Evolutionary conservation across 306 rosid species (phyloP), one percentile per base, ranked within the genome.

Genomic region (Trifolium subterraneum): DNA sequence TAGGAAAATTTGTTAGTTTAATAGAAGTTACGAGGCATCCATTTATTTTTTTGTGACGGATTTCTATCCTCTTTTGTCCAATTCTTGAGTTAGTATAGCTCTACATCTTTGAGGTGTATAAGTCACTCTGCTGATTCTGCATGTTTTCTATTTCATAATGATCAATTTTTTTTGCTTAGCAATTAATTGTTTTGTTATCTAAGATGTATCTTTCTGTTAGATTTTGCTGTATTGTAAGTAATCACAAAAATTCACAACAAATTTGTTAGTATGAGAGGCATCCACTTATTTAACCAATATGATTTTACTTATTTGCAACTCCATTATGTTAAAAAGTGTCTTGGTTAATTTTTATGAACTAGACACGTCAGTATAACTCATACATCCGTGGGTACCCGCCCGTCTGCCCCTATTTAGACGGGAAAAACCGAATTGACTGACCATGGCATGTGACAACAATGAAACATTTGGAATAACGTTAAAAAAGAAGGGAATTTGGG

Each of bases 61-160:
- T 45, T 48, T 31, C 18, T 60, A 35, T 60, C 45, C 23, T 35
- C 39, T 59, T 59, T 69, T 63, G 31, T 50, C 68, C 5, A 51
- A 59, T 42, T 64, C 55, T 45, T 22, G 71, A 68, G 56, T 16
- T 11, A 61, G 38, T 68, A 33, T 69, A 45, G 41, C 18, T 59
- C 62, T 70, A 10, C 58, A 48, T 61, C 60, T 22, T 62, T 38
- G 71, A 12, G 48, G 71, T 41, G 16, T 64, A 8, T 47, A 48
- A 47, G 76, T 22, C 70, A 48, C 76, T 61, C 62, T 52, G 4
- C 64, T 20, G 20, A 18, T 67, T 41, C 25, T 61, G 36, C 55
- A 15, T 70, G 27, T 62, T 77, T 48, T 55, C 66, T 22, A 55
- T 22, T 56, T 41, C 67, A 33, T 5, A 6, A 39, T 71, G 31